Evolutionary conservation across 805 yeast species (phyloP).

Genomic region (Spathaspora arborariae): DNA sequence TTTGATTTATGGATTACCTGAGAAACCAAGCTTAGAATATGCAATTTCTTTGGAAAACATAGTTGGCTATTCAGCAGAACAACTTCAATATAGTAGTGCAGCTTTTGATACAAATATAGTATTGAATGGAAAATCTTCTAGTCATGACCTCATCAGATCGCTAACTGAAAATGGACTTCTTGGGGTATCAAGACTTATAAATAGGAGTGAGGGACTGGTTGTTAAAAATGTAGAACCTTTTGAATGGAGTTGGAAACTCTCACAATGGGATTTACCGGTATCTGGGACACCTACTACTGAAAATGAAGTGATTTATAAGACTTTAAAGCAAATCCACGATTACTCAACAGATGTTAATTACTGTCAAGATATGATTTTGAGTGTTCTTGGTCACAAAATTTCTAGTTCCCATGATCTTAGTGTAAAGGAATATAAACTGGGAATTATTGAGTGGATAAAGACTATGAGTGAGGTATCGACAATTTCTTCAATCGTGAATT

Average conservation of each 20-base stretch:
- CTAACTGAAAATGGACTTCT: conserved; percentile 50
- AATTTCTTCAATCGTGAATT: conserved; percentile 11
- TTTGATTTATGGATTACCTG: conserved; percentile 61
- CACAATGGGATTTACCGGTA: conserved; percentile 70
- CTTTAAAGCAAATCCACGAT: conserved; percentile 47
- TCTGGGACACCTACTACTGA: conserved; percentile 33
- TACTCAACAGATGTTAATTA: conserved; percentile 8
- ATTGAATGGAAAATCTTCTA: conserved; percentile 7
- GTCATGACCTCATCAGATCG: conserved; percentile 26
- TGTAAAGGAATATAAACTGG: conserved; percentile 14
- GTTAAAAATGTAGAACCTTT: not conserved
- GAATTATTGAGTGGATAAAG: conserved; percentile 16
- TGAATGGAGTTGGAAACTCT: conserved; percentile 69
- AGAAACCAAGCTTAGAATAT: conserved; percentile 47
- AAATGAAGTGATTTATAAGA: conserved; percentile 48
- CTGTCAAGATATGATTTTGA: conserved; percentile 18
- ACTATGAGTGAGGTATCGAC: conserved; percentile 25
- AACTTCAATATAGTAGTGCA: conserved; percentile 55
- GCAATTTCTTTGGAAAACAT: conserved; percentile 43
- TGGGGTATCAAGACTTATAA: conserved; percentile 52
- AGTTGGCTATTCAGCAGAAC: conserved; percentile 28
- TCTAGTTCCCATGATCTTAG: conserved; percentile 9
- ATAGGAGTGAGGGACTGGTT: conserved; percentile 14
- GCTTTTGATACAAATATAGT: conserved; percentile 42
- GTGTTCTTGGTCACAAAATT: conserved; percentile 13